These are phyloP conservation scores for Cutaneotrichosporon spelunceum DNA, from an alignment of 1,284 basidiomycete species.

Conservation along the genomic window DNA sequence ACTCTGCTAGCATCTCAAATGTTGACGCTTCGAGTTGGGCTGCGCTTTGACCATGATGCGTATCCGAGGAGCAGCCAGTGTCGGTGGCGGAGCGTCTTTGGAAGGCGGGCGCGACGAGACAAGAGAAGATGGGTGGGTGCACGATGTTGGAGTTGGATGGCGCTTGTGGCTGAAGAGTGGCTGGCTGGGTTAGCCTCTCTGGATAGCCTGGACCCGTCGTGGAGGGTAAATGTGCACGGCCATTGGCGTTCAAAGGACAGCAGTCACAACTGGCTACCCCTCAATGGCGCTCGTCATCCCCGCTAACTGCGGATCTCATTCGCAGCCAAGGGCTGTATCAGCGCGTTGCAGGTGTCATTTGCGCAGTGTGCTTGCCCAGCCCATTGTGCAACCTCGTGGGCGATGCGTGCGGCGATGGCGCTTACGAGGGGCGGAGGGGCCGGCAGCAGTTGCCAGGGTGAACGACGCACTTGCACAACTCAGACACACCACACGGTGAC, in stretches of 20 bases:
- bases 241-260: constrained; percentile 1
- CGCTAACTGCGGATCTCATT: not conserved
- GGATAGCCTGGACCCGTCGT: not conserved
- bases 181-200: too few species aligned
- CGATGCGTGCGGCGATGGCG: not conserved
- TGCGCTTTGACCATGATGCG: not conserved
- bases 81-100: not conserved
- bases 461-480: too few species aligned
- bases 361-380: not conserved
- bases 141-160: not conserved
- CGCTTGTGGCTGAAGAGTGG: too few species aligned
- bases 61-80: not conserved
- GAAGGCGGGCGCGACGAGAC: too few species aligned
- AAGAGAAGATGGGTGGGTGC: not conserved
- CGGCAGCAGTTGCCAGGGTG: too few species aligned
- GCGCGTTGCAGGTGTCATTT: not conserved
- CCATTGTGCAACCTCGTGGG: not conserved
- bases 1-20: not conserved
- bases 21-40: not conserved
- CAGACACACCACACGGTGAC: too few species aligned
- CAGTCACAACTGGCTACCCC: too few species aligned
- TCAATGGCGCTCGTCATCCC: too few species aligned
- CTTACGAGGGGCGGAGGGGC: too few species aligned
- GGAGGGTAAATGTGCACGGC: not conserved
- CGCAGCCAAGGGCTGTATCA: too few species aligned